A percentile compares a stretch with the other conserved stretches of the same genome.
Conservation (phyloP, 805 yeast species). For the Yarrowia sp. region DNA sequence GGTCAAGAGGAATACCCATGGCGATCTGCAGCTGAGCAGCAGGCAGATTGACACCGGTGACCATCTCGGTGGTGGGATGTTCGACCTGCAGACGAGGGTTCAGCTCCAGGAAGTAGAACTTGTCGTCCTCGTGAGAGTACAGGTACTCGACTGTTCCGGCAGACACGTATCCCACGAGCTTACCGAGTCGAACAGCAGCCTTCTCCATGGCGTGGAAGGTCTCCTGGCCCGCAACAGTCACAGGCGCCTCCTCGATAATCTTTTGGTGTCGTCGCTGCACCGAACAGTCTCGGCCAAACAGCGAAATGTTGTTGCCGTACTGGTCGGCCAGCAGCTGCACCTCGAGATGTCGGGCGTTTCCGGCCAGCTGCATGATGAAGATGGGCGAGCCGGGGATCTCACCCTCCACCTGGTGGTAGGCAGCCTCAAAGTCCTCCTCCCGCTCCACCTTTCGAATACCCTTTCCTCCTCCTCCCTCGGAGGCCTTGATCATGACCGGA, state of each 20-base stretch:
- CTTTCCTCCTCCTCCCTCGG: constrained; percentile 99
- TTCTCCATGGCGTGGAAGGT: constrained; percentile 91
- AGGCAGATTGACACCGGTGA: constrained; percentile 95
- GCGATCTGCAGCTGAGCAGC: constrained; percentile 99
- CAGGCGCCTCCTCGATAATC: constrained; percentile 99
- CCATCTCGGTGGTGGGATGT: constrained; percentile 99
- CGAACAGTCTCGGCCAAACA: constrained; percentile 98
- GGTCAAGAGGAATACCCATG: constrained; percentile 98
- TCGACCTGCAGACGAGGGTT: constrained; percentile 99
- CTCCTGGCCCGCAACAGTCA: constrained; percentile 81
- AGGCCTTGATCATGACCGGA: constrained; percentile 98
- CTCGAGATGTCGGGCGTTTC: constrained; percentile 96
- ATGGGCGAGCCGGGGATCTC: constrained; percentile 99
- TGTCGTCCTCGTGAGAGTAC: constrained; percentile 89
- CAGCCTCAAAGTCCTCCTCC: constrained; percentile 70
- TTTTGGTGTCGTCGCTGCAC: constrained; percentile 99
- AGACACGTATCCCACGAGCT: constrained; percentile 94
- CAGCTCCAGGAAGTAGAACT: constrained; percentile 92
- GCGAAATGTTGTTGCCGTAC: constrained; percentile 94
- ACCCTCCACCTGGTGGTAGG: constrained; percentile 90
- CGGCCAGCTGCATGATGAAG: constrained; percentile 96
- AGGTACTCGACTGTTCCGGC: constrained; percentile 99
- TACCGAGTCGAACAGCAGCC: constrained; percentile 96
- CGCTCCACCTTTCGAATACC: constrained; percentile 95
- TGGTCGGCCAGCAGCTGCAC: constrained; percentile 97